Base-by-base conservation (phyloP, 2,329 filamentous ascomycete genomes). In the Colletotrichum neosansevieriae region DNA sequence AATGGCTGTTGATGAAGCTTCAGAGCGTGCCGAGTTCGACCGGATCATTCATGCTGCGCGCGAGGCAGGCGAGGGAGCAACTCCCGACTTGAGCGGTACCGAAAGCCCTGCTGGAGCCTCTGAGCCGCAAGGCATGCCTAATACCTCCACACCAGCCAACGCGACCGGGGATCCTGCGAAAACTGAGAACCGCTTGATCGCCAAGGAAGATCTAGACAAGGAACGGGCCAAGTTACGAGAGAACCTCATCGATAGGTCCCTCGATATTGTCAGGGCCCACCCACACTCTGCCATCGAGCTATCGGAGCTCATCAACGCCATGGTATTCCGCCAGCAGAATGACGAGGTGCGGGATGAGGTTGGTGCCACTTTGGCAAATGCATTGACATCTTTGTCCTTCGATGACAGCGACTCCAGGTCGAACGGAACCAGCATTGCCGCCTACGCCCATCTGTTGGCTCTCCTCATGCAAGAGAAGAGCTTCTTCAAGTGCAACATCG, bases 381-480 rank as follows among this genome's bases (percentile, higher is more conserved):
- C 94, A 1, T 82, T 99, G 12, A 91, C 97, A 73, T 92, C 90
- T 6, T 86, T 91, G 60, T 83, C 84, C 12, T 77, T 83, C 42
- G 86, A 90, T 44, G 87, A 89, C 9, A 88, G 90, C 53, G 83
- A 89, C 51, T 88, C 85, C 73, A 95, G 94, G 76, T 89, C 81
- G 3, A 86, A 87, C 66, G 85, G 85, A 4, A 81, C 80, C 69
- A 87, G 84, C 68, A 88, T 99, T 72, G 92, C 94, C 19, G 93
- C 96, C 1, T 97, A 97, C 79, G 94, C 96, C 17, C 95, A 99
- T 79, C 85, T 99, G 13, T 84, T 99, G 11, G 96, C 94, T 3
- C 83, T 99, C 42, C 89, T 98, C 60, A 86, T 98, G 17, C 94
- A 97, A 75, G 92, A 97, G 67, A 89, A 89, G 64, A 75, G 86